A percentile compares a stretch with the other conserved stretches of the same genome.
Evolutionary conservation across 106 monocot species (phyloP).

Genomic region (Triglochin maritima): DNA sequence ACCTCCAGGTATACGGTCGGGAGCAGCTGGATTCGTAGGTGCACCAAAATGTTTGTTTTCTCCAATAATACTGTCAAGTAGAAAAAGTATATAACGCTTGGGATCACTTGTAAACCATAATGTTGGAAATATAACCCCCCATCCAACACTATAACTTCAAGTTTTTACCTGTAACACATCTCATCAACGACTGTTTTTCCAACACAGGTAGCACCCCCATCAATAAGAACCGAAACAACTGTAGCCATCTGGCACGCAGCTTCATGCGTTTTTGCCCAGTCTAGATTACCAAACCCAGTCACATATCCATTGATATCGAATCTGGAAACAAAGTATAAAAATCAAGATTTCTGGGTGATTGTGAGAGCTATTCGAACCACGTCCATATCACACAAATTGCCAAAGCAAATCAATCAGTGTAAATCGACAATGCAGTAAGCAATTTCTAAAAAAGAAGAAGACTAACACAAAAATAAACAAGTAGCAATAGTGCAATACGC

Average conservation of each 20-base stretch:
- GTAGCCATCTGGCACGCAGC: conserved; percentile 39
- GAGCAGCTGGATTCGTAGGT: conserved; percentile 64
- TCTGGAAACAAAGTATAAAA: conserved; percentile 28
- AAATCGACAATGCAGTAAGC: no score
- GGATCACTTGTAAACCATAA: no score
- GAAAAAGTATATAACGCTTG: not conserved
- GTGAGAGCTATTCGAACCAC: not conserved
- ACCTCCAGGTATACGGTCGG: conserved; percentile 73
- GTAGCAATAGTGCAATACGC: no score
- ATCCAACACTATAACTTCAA: not conserved
- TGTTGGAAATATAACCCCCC: not conserved
- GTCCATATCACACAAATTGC: no score
- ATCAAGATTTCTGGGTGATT: not conserved
- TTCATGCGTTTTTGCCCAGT: conserved; percentile 70
- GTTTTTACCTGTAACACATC: conserved; percentile 55
- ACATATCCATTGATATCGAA: conserved; percentile 62
- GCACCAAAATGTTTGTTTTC: conserved; percentile 78
- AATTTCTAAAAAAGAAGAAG: no score
- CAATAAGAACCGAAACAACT: conserved; percentile 46
- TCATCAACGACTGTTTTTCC: conserved; percentile 95
- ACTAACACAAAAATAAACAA: no score
- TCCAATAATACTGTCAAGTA: conserved; percentile 57
- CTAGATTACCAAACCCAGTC: conserved; percentile 82
- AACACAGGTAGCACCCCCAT: conserved; percentile 70
- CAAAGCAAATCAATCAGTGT: no score